Base-by-base conservation (phyloP, 2,329 filamentous ascomycete species). In the Fusarium fujikuroi region DNA sequence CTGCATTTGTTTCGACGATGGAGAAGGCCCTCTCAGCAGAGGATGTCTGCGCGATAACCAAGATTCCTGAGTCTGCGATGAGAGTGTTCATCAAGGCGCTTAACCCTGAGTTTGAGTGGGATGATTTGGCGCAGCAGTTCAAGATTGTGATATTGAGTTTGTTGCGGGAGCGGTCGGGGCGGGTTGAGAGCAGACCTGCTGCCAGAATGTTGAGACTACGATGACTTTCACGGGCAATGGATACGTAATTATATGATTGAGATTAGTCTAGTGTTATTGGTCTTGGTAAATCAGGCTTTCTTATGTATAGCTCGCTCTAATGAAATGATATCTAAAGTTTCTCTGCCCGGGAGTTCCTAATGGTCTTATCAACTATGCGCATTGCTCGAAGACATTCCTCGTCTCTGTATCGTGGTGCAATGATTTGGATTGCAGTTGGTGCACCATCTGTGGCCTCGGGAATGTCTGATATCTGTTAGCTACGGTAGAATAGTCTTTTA, bases 311-410 rank as follows among this genome's bases (percentile, higher is more conserved):
- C 7, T 30, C 7, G 23, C 21, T 37, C 7, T 25, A 25, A 21
- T 36, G 1, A 9, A 9, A 18, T 14, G 5, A 7, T 21, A 10
- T 43, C 3, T 69, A 69, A 18, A 69, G 47, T 10, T 69, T 69
- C 21, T 54, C 15, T 21, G 37, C 28, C 2, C 23, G 25, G 0
- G 49, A 28, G 0, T 25, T 4, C 21, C 25, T 49, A 7, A 74
- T 64, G 9, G 60, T 50, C 28, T 59, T 61, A 2, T 77, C 75
- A 3, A 77, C 63, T 14, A 75, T 71, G 1, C 44, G 34, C 75
- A 77, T 77, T 2, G 75, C 75, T 10, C 40, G 63, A 4, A 77
- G 30, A 21, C 75, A 77, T 32, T 77, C 75, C 14, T 77, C 75
- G 11, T 77, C 75, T n/a, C 64, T 69, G 7, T 66, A 77, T 1